Conservation (phyloP, 1,139 yeast genomes). For the Pneumocystis jirovecii region DNA sequence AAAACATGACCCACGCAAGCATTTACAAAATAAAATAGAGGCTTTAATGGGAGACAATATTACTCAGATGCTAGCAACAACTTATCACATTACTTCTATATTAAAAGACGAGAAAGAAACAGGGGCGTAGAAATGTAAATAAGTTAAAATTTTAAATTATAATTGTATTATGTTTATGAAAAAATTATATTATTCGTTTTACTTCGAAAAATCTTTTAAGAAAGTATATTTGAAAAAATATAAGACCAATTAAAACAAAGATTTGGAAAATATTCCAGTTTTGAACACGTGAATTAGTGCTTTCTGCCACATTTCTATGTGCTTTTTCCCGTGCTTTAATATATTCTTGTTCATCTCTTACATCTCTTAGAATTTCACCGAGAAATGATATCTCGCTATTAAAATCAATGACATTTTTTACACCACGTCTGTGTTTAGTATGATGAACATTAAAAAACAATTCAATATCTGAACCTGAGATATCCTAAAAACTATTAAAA, state of each 20-base stretch:
- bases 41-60: slow-evolving; percentile 76
- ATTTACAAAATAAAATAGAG: slow-evolving; percentile 79
- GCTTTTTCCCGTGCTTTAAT: slow-evolving; percentile 92
- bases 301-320: slow-evolving; percentile 91
- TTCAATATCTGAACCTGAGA: slow-evolving; percentile 53
- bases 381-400: slow-evolving; percentile 59
- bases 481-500: slow-evolving; percentile 3
- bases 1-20: slow-evolving; percentile 97
- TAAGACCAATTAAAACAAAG: slow-evolving; percentile 68
- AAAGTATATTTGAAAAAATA: slow-evolving; percentile 60
- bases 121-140: background rate
- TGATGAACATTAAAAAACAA: slow-evolving; percentile 94
- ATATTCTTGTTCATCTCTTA: slow-evolving; percentile 75
- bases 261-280: slow-evolving; percentile 96
- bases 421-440: slow-evolving; percentile 38
- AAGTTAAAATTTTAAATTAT: background rate
- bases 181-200: background rate
- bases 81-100: background rate
- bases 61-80: slow-evolving; percentile 43
- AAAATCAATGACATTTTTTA: background rate
- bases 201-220: background rate
- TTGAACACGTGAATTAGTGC: slow-evolving; percentile 90
- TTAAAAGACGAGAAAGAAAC: background rate
- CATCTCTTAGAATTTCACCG: slow-evolving; percentile 64
- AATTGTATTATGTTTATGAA: background rate